phyloP scores from a whole-genome alignment of 306 rosid genomes.

The Comarum palustre region DNA sequence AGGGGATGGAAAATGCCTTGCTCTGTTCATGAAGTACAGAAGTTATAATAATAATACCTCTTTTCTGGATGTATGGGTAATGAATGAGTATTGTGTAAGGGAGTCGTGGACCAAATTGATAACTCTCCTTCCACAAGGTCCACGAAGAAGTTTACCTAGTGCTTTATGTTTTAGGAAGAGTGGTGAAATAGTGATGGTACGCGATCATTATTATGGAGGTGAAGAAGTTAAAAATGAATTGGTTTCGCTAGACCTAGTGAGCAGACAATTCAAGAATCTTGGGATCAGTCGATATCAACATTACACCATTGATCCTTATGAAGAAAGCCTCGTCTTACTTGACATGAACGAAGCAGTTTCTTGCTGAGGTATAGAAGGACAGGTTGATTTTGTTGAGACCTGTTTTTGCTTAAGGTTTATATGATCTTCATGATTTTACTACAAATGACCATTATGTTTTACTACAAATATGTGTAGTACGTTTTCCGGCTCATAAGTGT shows the following conservation, averaged over 20 bases:
- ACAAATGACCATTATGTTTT: not conserved
- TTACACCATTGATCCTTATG: not conserved
- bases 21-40: not conserved
- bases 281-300: not conserved
- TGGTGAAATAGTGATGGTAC: not conserved
- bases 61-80: not conserved
- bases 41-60: not conserved
- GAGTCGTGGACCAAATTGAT: not conserved
- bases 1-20: not conserved
- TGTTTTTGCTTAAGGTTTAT: not conserved
- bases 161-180: constrained; percentile 4
- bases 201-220: not conserved
- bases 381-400: not conserved
- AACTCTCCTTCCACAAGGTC: not conserved
- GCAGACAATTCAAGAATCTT: not conserved
- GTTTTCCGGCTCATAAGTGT: not conserved
- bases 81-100: not conserved
- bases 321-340: not conserved
- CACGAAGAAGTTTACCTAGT: not conserved
- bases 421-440: not conserved
- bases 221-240: not conserved
- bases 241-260: not conserved
- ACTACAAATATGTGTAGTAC: not conserved
- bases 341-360: not conserved
- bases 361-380: not conserved